These are phyloP conservation scores for Wickerhamomyces sp. DNA, from an alignment of 1,139 yeast genomes.

Conservation along the genomic window DNA sequence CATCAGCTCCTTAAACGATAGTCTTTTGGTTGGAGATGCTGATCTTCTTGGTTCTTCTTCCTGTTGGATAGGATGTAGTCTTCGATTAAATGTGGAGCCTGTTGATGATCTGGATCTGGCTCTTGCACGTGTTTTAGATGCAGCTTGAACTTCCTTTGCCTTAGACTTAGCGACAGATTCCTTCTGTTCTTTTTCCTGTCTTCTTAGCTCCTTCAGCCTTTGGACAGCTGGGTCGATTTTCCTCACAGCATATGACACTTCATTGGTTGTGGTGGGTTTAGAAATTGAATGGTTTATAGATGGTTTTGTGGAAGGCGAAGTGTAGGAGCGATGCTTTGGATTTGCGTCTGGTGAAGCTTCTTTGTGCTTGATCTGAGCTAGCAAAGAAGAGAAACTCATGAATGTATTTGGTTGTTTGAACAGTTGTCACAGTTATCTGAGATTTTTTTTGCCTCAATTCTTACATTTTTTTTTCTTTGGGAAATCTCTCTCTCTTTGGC, in stretches of 20 bases:
- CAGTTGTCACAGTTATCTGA: too few species aligned
- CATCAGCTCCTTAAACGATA: slow-evolving; percentile 66
- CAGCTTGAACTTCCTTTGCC: background rate
- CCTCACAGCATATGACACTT: slow-evolving; percentile 9
- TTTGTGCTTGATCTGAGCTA: slow-evolving; percentile 19
- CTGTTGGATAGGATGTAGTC: slow-evolving; percentile 2
- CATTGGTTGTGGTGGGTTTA: background rate
- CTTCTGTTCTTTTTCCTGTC: slow-evolving; percentile 47
- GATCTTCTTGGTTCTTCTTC: slow-evolving; percentile 9
- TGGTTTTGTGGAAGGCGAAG: too few species aligned
- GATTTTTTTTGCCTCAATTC: background rate
- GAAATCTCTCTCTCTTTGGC: too few species aligned
- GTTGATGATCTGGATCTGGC: slow-evolving; percentile 8
- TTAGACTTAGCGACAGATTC: slow-evolving; percentile 22
- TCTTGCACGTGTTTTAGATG: slow-evolving; percentile 15
- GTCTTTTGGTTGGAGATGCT: slow-evolving; percentile 35
- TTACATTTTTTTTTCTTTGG: background rate
- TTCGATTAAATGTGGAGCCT: slow-evolving; percentile 3
- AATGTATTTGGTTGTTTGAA: background rate
- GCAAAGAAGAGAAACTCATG: slow-evolving; percentile 18
- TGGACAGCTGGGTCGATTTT: slow-evolving; percentile 42
- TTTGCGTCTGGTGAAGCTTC: slow-evolving; percentile 2
- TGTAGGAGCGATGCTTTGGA: background rate
- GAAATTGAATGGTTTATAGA: too few species aligned
- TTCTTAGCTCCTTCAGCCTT: slow-evolving; percentile 59